Evolutionary conservation across 2,329 filamentous ascomycete genomes (phyloP).

Genomic region (Drechslerella coelobrocha): DNA sequence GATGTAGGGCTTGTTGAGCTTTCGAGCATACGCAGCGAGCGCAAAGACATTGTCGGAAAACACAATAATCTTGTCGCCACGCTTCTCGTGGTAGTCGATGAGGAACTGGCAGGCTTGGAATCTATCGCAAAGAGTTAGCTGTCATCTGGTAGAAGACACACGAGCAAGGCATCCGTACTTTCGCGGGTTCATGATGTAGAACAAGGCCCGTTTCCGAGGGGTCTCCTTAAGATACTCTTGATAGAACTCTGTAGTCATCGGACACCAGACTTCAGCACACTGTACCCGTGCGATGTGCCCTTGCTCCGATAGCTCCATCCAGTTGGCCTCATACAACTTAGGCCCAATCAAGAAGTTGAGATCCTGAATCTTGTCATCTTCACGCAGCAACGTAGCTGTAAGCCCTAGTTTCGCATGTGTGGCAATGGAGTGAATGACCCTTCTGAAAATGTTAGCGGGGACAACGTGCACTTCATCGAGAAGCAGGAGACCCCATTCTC

Average conservation of each 20-base stretch:
- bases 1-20: constrained; percentile 85
- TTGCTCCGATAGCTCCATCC: constrained; percentile 97
- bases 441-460: constrained; percentile 92
- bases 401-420: constrained; percentile 94
- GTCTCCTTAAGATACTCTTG: constrained; percentile 82
- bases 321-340: constrained; percentile 97
- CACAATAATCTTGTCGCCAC: constrained; percentile 97
- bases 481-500: constrained; percentile 97
- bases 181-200: constrained; percentile 96
- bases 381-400: constrained; percentile 89
- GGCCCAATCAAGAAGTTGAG: constrained; percentile 97
- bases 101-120: constrained; percentile 94
- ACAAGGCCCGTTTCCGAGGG: constrained; percentile 68
- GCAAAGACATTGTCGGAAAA: constrained; percentile 98
- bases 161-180: constrained; percentile 65
- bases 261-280: constrained; percentile 98
- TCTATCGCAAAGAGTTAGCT: constrained; percentile 27
- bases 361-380: constrained; percentile 98
- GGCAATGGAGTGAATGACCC: constrained; percentile 90
- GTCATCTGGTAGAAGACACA: not conserved
- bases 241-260: constrained; percentile 98
- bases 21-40: constrained; percentile 80
- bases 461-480: constrained; percentile 98
- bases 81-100: constrained; percentile 95
- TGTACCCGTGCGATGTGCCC: constrained; percentile 97